Evolutionary conservation across 305 asterid genomes (phyloP).

Genomic region (Rubia occidens): DNA sequence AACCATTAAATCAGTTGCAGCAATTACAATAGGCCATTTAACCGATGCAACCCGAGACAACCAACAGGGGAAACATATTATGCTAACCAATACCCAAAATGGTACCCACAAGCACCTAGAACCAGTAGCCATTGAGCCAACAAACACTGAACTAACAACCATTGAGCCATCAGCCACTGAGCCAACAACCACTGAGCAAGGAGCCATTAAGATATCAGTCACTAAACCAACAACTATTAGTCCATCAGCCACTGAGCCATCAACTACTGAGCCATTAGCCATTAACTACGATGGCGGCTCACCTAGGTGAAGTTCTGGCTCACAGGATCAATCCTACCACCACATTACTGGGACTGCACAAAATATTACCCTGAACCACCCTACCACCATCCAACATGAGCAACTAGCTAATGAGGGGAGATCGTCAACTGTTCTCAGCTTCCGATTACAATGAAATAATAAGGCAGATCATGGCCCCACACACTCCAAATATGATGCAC

Average conservation of each 20-base stretch:
- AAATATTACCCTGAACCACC: neutral
- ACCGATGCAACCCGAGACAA: neutral
- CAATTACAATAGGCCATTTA: constrained; percentile 1
- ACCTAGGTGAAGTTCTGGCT: constrained; percentile 14
- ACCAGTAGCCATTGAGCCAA: neutral
- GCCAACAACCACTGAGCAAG: neutral
- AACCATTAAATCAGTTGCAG: neutral
- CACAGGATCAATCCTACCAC: neutral
- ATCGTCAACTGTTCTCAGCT: constrained; percentile 31
- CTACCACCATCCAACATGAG: constrained; percentile 15
- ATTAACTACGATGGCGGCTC: neutral
- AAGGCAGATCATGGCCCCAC: constrained; percentile 53
- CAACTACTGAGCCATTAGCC: neutral
- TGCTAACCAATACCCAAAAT: neutral
- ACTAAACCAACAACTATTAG: neutral
- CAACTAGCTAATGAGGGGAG: constrained; percentile 25
- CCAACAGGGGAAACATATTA: neutral
- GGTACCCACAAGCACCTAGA: neutral
- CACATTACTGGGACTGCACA: neutral
- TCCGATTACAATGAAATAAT: constrained; percentile 50
- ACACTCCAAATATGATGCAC: constrained; percentile 33
- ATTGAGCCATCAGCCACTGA: neutral
- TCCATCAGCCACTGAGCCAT: neutral
- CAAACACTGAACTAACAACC: neutral
- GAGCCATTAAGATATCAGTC: neutral